Percentiles rank a stretch among this genome's conserved stretches.
Evolutionary conservation across 768 basidiomycete genomes (phyloP).

Genomic region (Dacryopinax primogenitus): DNA sequence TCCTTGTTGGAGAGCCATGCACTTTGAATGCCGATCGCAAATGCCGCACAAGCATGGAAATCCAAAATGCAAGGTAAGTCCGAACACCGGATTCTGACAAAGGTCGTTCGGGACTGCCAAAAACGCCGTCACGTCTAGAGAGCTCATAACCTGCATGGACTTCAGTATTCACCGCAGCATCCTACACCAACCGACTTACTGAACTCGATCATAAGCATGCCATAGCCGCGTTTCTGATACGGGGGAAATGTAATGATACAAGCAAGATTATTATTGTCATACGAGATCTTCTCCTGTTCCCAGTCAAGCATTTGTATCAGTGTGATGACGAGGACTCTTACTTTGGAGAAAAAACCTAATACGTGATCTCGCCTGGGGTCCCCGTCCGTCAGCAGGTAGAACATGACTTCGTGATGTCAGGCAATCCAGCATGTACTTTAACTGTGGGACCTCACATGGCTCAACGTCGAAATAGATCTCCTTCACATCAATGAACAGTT

Average conservation of each 20-base stretch:
- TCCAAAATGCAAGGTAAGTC: constrained; percentile 48
- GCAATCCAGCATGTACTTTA: background rate
- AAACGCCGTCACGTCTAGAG: constrained; percentile 60
- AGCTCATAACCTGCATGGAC: constrained; percentile 69
- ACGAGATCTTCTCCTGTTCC: constrained; percentile 76
- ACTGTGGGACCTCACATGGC: constrained; percentile 45
- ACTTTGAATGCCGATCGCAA: background rate
- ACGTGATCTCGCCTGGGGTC: constrained; percentile 67
- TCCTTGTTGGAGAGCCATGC: background rate
- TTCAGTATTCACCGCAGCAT: background rate
- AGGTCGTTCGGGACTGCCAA: constrained; percentile 90
- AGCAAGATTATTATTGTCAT: constrained; percentile 94
- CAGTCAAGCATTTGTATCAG: background rate
- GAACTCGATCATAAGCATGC: constrained; percentile 95
- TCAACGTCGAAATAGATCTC: constrained; percentile 85
- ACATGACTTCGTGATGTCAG: constrained; percentile 68
- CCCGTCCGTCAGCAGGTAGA: constrained; percentile 84
- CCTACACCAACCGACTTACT: constrained; percentile 44
- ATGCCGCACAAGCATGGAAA: constrained; percentile 17
- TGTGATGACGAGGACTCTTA: constrained; percentile 17
- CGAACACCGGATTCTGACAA: constrained; percentile 84
- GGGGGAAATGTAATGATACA: constrained; percentile 94
- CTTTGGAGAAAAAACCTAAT: constrained; percentile 64
- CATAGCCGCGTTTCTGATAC: constrained; percentile 77
- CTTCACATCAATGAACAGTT: constrained; percentile 98